These are phyloP conservation scores for Leccinellum luteum DNA, from an alignment of 768 basidiomycete genomes.

Conservation along the genomic window DNA sequence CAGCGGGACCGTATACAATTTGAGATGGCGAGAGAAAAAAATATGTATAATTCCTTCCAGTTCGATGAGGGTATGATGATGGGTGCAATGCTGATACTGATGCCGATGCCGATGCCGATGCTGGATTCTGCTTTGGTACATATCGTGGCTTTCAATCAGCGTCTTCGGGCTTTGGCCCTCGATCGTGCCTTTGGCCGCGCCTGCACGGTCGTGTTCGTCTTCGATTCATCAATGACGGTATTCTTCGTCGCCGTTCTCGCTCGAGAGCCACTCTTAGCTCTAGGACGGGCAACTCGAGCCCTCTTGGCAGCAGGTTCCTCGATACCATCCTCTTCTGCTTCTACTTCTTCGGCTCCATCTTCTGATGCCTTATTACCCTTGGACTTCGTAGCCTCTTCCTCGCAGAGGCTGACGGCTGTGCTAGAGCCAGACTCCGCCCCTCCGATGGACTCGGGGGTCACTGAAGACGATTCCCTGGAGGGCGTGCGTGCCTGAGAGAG, in stretches of 20 bases:
- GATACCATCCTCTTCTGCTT: constrained; percentile 11
- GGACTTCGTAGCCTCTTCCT: constrained; percentile 23
- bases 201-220: constrained; percentile 20
- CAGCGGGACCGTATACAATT: constrained; percentile 17
- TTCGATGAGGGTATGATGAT: constrained; percentile 23
- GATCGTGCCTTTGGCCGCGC: constrained; percentile 33
- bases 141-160: constrained; percentile 20
- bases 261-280: constrained; percentile 25
- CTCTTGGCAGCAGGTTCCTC: constrained; percentile 18
- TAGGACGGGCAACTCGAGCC: constrained; percentile 17
- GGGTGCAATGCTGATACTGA: constrained; percentile 16
- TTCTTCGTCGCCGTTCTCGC: constrained; percentile 17
- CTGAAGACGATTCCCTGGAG: constrained; percentile 24
- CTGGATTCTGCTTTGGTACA: constrained; percentile 10
- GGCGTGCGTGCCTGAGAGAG: constrained; percentile 21
- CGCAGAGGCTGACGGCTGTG: constrained; percentile 33
- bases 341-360: constrained; percentile 12
- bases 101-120: constrained; percentile 16
- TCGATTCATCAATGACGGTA: constrained; percentile 9
- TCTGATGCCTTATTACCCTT: constrained; percentile 17
- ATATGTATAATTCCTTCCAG: constrained; percentile 15
- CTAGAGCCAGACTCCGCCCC: constrained; percentile 31
- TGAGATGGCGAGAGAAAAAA: constrained; percentile 21
- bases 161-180: constrained; percentile 28
- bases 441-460: constrained; percentile 26